These are phyloP conservation scores for Bisporella sp. DNA, from an alignment of 2,329 filamentous ascomycete species.

Conservation along the genomic window DNA sequence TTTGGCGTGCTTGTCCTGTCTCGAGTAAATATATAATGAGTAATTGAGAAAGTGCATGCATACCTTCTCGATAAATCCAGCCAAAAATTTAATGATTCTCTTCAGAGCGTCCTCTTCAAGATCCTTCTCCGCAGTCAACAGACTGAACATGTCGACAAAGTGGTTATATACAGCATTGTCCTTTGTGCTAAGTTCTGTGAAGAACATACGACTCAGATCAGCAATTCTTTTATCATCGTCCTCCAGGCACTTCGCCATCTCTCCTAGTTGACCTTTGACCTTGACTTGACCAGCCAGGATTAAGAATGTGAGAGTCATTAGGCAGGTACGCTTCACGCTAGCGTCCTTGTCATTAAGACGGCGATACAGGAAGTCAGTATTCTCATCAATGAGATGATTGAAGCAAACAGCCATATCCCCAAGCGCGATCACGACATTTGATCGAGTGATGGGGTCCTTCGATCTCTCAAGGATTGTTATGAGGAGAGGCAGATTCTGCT, in stretches of 20 bases:
- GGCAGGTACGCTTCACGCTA: conserved; percentile 91
- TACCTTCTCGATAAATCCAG: conserved; percentile 97
- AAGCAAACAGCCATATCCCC: conserved; percentile 99
- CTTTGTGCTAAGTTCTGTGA: conserved; percentile 93
- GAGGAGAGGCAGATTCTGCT: conserved; percentile 82
- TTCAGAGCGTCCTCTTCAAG: conserved; percentile 82
- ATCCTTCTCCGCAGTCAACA: conserved; percentile 74
- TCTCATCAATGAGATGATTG: conserved; percentile 98
- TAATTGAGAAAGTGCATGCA: conserved; percentile 19
- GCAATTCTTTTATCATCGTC: conserved; percentile 92
- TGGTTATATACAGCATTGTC: conserved; percentile 99
- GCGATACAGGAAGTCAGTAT: conserved; percentile 95
- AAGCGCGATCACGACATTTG: conserved; percentile 92
- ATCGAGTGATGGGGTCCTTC: conserved; percentile 83
- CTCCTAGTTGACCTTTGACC: conserved; percentile 95
- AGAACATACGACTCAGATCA: conserved; percentile 95
- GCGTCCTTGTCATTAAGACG: conserved; percentile 82
- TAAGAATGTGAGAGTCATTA: conserved; percentile 97
- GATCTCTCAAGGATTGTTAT: conserved; percentile 98
- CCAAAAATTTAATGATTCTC: conserved; percentile 83
- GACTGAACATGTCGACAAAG: conserved; percentile 97
- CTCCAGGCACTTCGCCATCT: conserved; percentile 98
- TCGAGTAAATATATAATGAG: conserved; percentile 2
- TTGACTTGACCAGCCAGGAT: conserved; percentile 98
- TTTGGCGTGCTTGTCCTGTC: conserved; percentile 90